phyloP scores from a whole-genome alignment of 1,139 yeast genomes.

The Blastobotrys capitulatus region DNA sequence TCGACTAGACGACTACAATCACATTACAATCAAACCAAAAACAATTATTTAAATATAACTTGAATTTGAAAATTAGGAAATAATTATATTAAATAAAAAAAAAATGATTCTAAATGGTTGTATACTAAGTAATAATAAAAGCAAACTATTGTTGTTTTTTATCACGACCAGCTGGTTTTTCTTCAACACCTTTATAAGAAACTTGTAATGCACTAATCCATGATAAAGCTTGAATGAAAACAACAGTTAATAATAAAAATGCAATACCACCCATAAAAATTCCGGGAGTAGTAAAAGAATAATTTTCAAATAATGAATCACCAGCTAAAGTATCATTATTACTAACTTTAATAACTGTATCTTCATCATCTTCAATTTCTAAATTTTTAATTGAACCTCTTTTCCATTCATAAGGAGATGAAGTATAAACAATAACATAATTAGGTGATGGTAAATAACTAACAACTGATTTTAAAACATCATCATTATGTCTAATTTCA shows the following conservation, averaged over 20 bases:
- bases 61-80: too few species aligned
- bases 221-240: constrained; percentile 50
- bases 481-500: constrained; percentile 27
- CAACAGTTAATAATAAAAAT: constrained; percentile 45
- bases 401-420: constrained; percentile 8
- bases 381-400: neutral
- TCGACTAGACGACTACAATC: too few species aligned
- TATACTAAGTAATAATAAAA: neutral
- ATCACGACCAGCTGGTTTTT: too few species aligned
- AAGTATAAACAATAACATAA: constrained; percentile 30
- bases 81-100: too few species aligned
- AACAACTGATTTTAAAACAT: constrained; percentile 26
- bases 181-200: constrained; percentile 65
- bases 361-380: neutral
- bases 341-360: neutral
- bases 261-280: constrained; percentile 64
- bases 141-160: constrained; percentile 9
- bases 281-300: constrained; percentile 55
- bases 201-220: constrained; percentile 62
- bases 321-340: constrained; percentile 9
- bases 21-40: too few species aligned
- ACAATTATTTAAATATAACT: too few species aligned
- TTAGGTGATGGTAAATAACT: constrained; percentile 31
- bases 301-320: constrained; percentile 39
- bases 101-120: too few species aligned